Percentiles rank a stretch among this genome's conserved stretches.
Evolutionary conservation across 805 yeast species (phyloP).

Genomic region (Pachysolen tannophilus): DNA sequence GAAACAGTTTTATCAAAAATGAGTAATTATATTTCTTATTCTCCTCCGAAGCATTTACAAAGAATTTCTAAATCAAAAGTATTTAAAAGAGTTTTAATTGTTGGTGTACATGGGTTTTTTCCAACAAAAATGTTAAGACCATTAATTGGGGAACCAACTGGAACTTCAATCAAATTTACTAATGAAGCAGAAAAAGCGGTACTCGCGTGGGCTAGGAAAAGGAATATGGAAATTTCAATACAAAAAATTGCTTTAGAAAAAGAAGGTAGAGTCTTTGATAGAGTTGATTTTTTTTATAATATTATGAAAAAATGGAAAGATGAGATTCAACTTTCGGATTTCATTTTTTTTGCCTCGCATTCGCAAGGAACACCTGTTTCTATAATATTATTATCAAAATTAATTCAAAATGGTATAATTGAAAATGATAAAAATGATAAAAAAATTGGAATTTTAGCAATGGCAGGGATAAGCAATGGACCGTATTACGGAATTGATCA

Average conservation of each 20-base stretch:
- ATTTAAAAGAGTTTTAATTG: conserved; percentile 58
- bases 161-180: conserved; percentile 86
- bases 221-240: conserved; percentile 39
- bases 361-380: conserved; percentile 96
- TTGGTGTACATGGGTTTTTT: conserved; percentile 96
- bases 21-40: conserved; percentile 1
- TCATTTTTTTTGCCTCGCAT: conserved; percentile 86
- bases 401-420: conserved; percentile 54
- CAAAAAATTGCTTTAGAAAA: conserved; percentile 91
- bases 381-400: conserved; percentile 63
- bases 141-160: conserved; percentile 90
- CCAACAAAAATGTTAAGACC: conserved; percentile 84
- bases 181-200: conserved; percentile 82
- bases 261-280: conserved; percentile 82
- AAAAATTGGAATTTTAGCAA: conserved; percentile 67
- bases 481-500: conserved; percentile 91
- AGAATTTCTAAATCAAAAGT: conserved; percentile 12
- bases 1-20: conserved; percentile 7
- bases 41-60: conserved; percentile 6
- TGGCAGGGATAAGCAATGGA: conserved; percentile 95
- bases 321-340: conserved; percentile 51
- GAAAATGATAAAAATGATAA: conserved; percentile 28
- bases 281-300: conserved; percentile 75
- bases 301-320: conserved; percentile 60
- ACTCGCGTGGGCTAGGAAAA: conserved; percentile 53